Percentiles rank a stretch among this genome's conserved stretches.
phyloP scores from a whole-genome alignment of 2,329 filamentous ascomycete genomes.

The Cytospora piceae region DNA sequence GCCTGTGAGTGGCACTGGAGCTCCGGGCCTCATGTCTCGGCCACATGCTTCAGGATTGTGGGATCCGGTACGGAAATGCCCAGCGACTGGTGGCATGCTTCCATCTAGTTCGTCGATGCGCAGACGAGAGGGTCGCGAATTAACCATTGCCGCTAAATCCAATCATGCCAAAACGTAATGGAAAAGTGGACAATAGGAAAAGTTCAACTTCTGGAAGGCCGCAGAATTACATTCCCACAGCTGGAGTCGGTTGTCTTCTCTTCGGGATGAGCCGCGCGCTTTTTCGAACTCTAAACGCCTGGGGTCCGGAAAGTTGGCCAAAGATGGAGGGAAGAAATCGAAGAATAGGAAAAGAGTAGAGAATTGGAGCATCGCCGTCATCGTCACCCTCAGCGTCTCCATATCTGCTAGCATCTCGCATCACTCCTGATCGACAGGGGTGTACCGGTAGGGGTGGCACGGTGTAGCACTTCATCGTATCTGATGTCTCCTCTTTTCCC shows the following conservation, averaged over 20 bases:
- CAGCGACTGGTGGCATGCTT: no score
- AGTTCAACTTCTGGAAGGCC: not conserved
- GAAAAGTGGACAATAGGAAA: no score
- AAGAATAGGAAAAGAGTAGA: not conserved
- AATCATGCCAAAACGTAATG: no score
- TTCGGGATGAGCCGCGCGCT: slow-evolving; percentile 19
- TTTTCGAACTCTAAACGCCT: slow-evolving; percentile 14
- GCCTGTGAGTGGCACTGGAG: not conserved
- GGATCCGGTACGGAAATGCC: not conserved
- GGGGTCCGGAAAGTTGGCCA: not conserved
- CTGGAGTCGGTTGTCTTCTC: not conserved
- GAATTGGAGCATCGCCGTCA: not conserved
- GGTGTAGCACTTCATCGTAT: no score
- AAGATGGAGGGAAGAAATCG: slow-evolving; percentile 14
- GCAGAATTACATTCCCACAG: not conserved
- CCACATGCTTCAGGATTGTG: not conserved
- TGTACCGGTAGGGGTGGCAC: not conserved
- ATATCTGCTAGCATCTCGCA: not conserved
- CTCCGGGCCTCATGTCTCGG: not conserved
- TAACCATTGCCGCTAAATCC: no score
- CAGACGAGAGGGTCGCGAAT: not conserved
- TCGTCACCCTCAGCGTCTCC: not conserved
- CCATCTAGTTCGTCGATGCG: not conserved
- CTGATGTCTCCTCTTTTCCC: not conserved
- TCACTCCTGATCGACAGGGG: not conserved